phyloP scores from a whole-genome alignment of 163 green algal genomes.

The Scenedesmus sp. region DNA sequence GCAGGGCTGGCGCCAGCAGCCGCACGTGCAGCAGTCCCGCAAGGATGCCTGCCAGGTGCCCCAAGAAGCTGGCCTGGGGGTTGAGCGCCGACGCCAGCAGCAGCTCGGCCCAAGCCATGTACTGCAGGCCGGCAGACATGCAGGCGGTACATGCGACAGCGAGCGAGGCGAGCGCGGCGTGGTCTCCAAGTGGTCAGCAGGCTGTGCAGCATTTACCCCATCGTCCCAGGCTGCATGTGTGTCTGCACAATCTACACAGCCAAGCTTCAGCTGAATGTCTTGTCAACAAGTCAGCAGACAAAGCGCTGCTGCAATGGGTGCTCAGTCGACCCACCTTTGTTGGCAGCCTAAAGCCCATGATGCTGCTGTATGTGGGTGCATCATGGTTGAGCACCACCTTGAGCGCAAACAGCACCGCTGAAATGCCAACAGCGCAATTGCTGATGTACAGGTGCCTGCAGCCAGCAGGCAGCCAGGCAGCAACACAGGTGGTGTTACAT shows the following conservation, averaged over 20 bases:
- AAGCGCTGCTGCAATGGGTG: not conserved
- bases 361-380: conserved; percentile 58
- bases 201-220: not conserved
- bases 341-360: conserved; percentile 74
- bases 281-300: not conserved
- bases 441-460: conserved; percentile 58
- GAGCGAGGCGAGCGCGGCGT: no score
- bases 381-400: conserved; percentile 77
- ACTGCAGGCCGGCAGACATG: conserved; percentile 32
- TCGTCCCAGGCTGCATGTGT: not conserved
- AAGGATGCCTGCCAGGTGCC: conserved; percentile 84
- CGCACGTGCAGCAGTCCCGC: conserved; percentile 79
- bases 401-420: conserved; percentile 81
- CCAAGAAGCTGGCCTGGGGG: conserved; percentile 77
- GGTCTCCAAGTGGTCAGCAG: not conserved
- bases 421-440: conserved; percentile 80
- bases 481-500: not conserved
- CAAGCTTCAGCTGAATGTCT: not conserved
- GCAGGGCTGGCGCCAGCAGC: conserved; percentile 21
- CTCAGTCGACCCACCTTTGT: conserved; percentile 71
- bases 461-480: not conserved
- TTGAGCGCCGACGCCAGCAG: conserved; percentile 75
- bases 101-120: conserved; percentile 81
- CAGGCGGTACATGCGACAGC: not conserved
- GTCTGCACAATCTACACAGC: not conserved